Conservation (phyloP, 2,329 filamentous ascomycete species). For the Sphaerulina musiva region DNA sequence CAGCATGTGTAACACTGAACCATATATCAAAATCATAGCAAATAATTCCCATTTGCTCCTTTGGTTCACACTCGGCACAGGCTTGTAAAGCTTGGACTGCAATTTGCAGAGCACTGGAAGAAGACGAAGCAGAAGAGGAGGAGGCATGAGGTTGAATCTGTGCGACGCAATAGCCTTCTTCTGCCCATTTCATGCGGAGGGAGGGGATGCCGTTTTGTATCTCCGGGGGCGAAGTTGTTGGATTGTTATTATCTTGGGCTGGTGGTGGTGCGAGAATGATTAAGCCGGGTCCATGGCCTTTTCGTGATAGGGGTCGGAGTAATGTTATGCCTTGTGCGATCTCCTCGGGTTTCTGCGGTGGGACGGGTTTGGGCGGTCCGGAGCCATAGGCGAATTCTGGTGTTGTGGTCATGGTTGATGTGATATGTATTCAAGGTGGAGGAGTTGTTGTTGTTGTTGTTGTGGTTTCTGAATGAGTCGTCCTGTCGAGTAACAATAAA, state of each 20-base stretch:
- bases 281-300: slow-evolving; percentile 21
- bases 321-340: slow-evolving; percentile 19
- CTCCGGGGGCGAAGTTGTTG: slow-evolving; percentile 9
- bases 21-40: slow-evolving; percentile 20
- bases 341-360: slow-evolving; percentile 18
- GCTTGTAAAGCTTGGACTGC: slow-evolving; percentile 25
- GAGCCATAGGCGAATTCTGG: slow-evolving; percentile 22
- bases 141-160: slow-evolving; percentile 42
- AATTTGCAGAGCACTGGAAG: slow-evolving; percentile 10
- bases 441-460: no score
- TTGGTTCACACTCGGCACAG: slow-evolving; percentile 33
- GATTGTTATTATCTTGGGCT: slow-evolving; percentile 4
- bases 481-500: no score
- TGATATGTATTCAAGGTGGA: no score
- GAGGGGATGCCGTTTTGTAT: slow-evolving; percentile 24
- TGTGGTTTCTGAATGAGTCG: no score
- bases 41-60: slow-evolving; percentile 37
- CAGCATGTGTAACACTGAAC: slow-evolving; percentile 17
- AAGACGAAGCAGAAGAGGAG: neutral
- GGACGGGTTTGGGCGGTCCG: slow-evolving; percentile 17
- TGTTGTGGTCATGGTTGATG: slow-evolving; percentile 10
- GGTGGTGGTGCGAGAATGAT: slow-evolving; percentile 16
- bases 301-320: slow-evolving; percentile 18
- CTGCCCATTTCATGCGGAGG: slow-evolving; percentile 56
- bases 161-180: slow-evolving; percentile 60